Evolutionary conservation across 768 basidiomycete species (phyloP).

Genomic region (Tylopilus subfusipes): DNA sequence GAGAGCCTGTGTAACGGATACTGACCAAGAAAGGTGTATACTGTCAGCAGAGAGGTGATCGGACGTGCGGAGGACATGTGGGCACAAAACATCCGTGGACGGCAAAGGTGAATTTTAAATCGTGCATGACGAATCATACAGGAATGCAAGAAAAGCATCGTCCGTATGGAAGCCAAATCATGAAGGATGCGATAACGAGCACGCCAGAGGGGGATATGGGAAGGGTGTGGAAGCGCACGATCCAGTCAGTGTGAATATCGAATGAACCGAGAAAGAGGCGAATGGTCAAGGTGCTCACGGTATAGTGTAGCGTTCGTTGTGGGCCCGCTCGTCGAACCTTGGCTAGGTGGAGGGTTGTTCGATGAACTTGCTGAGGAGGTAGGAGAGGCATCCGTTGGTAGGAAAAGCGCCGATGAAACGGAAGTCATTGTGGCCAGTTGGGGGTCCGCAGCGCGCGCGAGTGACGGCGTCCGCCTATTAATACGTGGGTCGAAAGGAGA

Average conservation of each 20-base stretch:
- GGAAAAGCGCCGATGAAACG: neutral
- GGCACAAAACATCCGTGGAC: neutral
- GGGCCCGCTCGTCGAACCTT: neutral
- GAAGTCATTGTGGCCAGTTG: slow-evolving; percentile 14
- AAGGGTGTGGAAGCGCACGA: slow-evolving; percentile 5
- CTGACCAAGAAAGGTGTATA: slow-evolving; percentile 34
- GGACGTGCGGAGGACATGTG: slow-evolving; percentile 1
- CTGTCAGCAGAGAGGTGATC: slow-evolving; percentile 13
- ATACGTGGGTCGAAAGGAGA: slow-evolving; percentile 3
- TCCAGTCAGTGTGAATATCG: slow-evolving; percentile 19
- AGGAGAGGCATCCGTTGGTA: neutral
- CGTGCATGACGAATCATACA: slow-evolving; percentile 4
- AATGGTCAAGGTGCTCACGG: slow-evolving; percentile 19
- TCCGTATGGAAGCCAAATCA: neutral
- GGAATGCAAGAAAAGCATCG: neutral
- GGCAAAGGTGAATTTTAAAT: neutral
- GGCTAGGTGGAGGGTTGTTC: neutral
- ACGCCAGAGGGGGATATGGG: neutral
- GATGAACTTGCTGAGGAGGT: neutral
- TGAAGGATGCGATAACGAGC: neutral
- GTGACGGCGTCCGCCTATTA: slow-evolving; percentile 14
- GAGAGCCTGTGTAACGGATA: neutral
- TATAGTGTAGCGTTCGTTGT: slow-evolving; percentile 26
- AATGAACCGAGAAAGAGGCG: neutral
- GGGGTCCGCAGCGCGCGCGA: neutral